These are phyloP conservation scores for Aspergillus sp. DNA, from an alignment of 2,329 filamentous ascomycete species.

Conservation along the genomic window DNA sequence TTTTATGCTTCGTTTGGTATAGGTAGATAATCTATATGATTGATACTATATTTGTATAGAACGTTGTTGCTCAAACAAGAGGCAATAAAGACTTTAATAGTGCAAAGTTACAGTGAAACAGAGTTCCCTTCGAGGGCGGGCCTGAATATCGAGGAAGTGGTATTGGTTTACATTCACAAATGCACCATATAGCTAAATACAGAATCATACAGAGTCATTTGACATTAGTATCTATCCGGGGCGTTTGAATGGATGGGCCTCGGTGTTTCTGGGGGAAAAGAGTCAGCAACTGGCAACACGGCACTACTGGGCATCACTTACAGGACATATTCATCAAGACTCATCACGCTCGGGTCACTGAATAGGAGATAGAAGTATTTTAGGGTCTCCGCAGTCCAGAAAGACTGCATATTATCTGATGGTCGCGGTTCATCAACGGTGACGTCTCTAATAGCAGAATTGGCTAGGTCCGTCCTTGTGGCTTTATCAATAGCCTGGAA, in stretches of 20 bases:
- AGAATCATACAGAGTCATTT: neutral
- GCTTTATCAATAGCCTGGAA: constrained; percentile 63
- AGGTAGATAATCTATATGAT: neutral
- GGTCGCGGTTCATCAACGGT: constrained; percentile 48
- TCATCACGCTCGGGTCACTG: constrained; percentile 44
- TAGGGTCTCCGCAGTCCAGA: constrained; percentile 61
- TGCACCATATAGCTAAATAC: neutral
- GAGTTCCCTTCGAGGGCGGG: neutral
- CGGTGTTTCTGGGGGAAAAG: constrained; percentile 18
- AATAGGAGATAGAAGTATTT: constrained; percentile 52
- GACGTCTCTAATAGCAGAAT: constrained; percentile 67
- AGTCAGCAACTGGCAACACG: neutral
- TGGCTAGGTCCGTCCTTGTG: constrained; percentile 62
- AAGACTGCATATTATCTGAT: constrained; percentile 70
- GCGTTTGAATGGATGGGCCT: constrained; percentile 29
- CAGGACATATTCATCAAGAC: constrained; percentile 49
- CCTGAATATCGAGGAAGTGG: constrained; percentile 4
- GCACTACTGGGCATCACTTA: constrained; percentile 27
- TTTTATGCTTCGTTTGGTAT: neutral
- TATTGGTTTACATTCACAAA: constrained; percentile 11
- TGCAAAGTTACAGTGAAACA: neutral
- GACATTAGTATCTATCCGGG: constrained; percentile 15
- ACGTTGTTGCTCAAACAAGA: neutral
- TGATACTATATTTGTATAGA: neutral
- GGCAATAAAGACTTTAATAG: neutral